A percentile compares a stretch with the other conserved stretches of the same genome.
phyloP scores from a whole-genome alignment of 108 stramenopile species.

The Nannochloropsis oceanica region DNA sequence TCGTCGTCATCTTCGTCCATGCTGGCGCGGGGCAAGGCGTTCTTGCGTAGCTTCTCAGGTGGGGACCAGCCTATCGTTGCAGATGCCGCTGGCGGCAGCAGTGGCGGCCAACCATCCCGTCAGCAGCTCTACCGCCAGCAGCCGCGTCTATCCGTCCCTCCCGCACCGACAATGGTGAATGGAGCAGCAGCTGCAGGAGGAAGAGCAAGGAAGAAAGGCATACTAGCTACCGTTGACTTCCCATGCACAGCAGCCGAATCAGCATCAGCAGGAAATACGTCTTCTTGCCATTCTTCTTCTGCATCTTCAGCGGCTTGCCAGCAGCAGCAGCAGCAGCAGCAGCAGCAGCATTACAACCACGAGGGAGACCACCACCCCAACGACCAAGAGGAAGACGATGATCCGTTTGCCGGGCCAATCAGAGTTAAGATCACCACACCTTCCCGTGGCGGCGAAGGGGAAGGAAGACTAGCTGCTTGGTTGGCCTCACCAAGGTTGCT shows the following conservation, averaged over 20 bases:
- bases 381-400: neutral
- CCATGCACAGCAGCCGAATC: too few species aligned
- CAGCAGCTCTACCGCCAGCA: neutral
- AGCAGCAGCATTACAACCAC: neutral
- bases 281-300: too few species aligned
- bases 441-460: neutral
- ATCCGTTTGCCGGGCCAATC: neutral
- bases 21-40: neutral
- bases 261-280: too few species aligned
- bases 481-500: neutral
- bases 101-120: neutral
- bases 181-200: neutral
- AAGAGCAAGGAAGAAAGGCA: neutral
- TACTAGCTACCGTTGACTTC: neutral
- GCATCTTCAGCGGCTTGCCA: neutral
- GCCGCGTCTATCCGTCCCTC: neutral
- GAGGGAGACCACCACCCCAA: neutral
- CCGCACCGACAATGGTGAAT: neutral
- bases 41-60: neutral
- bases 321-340: neutral
- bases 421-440: neutral
- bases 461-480: neutral
- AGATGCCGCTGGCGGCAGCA: neutral
- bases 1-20: neutral
- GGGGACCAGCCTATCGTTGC: neutral